These are phyloP conservation scores for Coemansia sp. DNA, from an alignment of 192 early-diverging fungal genomes.

Conservation along the genomic window DNA sequence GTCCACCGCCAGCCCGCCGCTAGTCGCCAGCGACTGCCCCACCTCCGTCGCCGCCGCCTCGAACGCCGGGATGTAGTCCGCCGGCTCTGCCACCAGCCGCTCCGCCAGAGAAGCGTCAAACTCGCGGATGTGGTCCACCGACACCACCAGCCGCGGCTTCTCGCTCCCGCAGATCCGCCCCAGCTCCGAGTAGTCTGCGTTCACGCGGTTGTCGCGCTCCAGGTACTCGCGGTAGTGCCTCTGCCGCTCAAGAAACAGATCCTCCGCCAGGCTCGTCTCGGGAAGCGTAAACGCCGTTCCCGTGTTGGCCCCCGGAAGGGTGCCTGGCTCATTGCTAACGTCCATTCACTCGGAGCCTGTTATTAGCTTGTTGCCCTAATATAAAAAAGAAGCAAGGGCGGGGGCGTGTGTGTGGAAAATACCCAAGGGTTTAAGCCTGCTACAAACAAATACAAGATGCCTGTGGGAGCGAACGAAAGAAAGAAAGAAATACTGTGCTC, in stretches of 20 bases:
- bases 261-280: conserved; percentile 37
- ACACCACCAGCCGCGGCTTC: conserved; percentile 71
- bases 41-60: conserved; percentile 53
- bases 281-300: conserved; percentile 31
- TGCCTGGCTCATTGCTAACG: conserved; percentile 9
- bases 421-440: no score
- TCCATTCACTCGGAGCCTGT: conserved; percentile 11
- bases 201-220: conserved; percentile 50
- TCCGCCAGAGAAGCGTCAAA: conserved; percentile 68
- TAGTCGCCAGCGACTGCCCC: neutral
- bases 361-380: no score
- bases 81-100: conserved; percentile 68
- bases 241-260: conserved; percentile 44
- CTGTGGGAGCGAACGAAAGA: no score
- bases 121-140: conserved; percentile 81
- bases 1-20: conserved; percentile 11
- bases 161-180: conserved; percentile 9
- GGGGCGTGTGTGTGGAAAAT: no score
- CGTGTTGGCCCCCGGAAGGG: conserved; percentile 2
- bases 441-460: no score
- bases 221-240: conserved; percentile 46
- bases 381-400: no score
- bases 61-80: conserved; percentile 81
- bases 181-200: conserved; percentile 34
- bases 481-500: no score